Evolutionary conservation across 2,329 filamentous ascomycete genomes (phyloP), one percentile per base, ranked within the genome.

Genomic region (Seiridium unicorne): DNA sequence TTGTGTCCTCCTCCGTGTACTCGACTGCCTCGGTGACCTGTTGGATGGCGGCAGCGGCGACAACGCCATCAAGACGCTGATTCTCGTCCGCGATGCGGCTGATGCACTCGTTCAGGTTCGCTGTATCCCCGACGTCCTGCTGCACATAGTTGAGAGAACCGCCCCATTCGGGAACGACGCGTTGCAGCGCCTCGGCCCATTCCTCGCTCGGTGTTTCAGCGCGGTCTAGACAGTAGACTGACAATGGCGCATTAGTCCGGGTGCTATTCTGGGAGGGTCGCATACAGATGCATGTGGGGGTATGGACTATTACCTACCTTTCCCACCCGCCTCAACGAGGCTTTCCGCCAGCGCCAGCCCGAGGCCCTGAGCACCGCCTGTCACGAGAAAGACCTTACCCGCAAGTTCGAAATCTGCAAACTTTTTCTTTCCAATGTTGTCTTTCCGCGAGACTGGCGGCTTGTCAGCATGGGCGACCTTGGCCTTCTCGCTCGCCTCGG

Each of bases 331-430:
- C 73, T 93, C 89, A 10, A 91, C 78, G 11, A 93, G 76, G 1
- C 87, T 89, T 68, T 93, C 89, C 1, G 89, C 85, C 67, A 93
- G 84, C 5, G 88, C 85, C 26, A 94, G 75, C n/a, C 90, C 90
- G 8, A 93, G 80, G 0, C 91, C 91, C 61, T 87, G 82, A 2
- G 85, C 90, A 58, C 84, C 90, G 18, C 90, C 90, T 1, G 89
- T 90, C 3, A 93, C 87, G 36, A 90, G 72, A 51, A 92, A 84
- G 1, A 90, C 82, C 67, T 87, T 89, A 61, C 85, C 84, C n/a
- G 77, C 77, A 42, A 93, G 78, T 63, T 84, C 85, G 74, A 93
- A 93, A 70, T 93, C 90, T 5, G 86, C 84, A 55, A 90, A 71
- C n/a, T 68, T 65, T 59, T 74, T 76, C 40, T 34, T 2, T 8